Evolutionary conservation across 2,329 filamentous ascomycete species (phyloP).

Genomic region (Botrytis porri): DNA sequence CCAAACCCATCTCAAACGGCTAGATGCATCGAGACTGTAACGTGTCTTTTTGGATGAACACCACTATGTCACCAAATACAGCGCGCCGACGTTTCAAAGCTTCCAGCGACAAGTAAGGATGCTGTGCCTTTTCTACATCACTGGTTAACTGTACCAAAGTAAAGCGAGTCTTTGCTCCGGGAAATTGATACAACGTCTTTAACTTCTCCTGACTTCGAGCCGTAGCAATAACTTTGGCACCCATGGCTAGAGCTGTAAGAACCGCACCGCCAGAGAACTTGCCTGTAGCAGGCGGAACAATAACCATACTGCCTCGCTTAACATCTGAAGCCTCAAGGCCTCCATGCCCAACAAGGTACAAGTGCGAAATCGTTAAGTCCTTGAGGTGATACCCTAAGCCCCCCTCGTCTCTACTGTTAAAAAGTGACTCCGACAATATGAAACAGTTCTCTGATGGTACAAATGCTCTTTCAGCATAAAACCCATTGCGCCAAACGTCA

Average conservation of each 20-base stretch:
- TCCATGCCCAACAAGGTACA: constrained; percentile 42
- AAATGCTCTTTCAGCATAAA: constrained; percentile 39
- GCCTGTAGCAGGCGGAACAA: constrained; percentile 48
- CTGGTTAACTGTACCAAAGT: constrained; percentile 45
- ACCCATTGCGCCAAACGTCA: constrained; percentile 39
- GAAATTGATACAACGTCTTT: constrained; percentile 36
- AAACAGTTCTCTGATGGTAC: constrained; percentile 41
- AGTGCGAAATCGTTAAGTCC: constrained; percentile 1
- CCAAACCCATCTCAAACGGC: not conserved
- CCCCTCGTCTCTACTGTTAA: constrained; percentile 9
- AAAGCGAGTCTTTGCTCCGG: constrained; percentile 33
- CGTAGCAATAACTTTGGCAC: constrained; percentile 49
- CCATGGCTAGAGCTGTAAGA: constrained; percentile 46
- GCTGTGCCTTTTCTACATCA: constrained; percentile 34
- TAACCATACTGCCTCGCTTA: constrained; percentile 45
- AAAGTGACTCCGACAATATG: constrained; percentile 38
- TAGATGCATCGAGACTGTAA: constrained; percentile 1
- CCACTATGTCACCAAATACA: constrained; percentile 6
- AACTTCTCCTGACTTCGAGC: constrained; percentile 44
- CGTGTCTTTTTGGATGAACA: constrained; percentile 10
- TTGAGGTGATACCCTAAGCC: constrained; percentile 23
- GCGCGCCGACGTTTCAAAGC: not conserved
- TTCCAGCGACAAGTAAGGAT: too few relatives aligned
- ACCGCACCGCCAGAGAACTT: constrained; percentile 46
- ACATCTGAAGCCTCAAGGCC: constrained; percentile 45